Conservation (phyloP, 1,139 yeast species). For the Wickerhamomyces sp. region DNA sequence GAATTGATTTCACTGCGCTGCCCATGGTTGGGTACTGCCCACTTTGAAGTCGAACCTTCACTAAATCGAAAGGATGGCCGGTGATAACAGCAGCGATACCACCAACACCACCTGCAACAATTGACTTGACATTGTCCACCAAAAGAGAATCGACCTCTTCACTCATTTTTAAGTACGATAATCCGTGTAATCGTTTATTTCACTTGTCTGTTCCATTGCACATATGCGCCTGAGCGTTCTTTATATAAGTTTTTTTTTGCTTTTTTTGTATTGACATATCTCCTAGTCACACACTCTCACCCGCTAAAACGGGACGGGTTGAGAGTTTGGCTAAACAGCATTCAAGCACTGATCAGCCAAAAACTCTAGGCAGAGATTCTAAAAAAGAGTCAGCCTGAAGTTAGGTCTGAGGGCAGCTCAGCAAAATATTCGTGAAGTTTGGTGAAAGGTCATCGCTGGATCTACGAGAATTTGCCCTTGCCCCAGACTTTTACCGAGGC, state of each 20-base stretch:
- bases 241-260: neutral
- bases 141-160: slow-evolving; percentile 45
- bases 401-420: no score
- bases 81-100: slow-evolving; percentile 84
- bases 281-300: neutral
- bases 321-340: neutral
- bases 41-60: slow-evolving; percentile 88
- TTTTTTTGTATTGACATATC: neutral
- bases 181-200: no score
- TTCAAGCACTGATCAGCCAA: no score
- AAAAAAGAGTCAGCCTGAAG: no score
- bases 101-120: slow-evolving; percentile 88
- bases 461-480: neutral
- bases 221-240: no score
- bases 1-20: slow-evolving; percentile 64
- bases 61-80: slow-evolving; percentile 94
- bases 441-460: no score
- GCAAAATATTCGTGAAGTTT: no score
- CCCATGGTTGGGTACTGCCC: slow-evolving; percentile 46
- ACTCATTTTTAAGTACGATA: slow-evolving; percentile 10
- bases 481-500: neutral
- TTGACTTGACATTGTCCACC: slow-evolving; percentile 58
- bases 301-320: neutral
- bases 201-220: no score
- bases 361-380: neutral